These are phyloP conservation scores for Dothideomycetes sp. DNA, from an alignment of 2,329 filamentous ascomycete genomes.

Conservation along the genomic window DNA sequence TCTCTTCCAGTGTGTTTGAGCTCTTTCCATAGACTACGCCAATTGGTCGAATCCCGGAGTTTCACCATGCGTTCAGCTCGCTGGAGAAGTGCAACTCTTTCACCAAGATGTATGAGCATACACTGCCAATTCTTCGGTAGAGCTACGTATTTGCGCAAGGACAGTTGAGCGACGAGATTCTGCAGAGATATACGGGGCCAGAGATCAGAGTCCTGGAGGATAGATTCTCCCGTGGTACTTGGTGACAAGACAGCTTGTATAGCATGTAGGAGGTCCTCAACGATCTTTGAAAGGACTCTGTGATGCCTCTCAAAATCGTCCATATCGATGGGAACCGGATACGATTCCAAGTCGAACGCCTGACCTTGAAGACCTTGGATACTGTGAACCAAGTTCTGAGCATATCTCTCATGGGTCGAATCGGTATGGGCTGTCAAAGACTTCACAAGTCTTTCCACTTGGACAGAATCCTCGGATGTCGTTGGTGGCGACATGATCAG, in stretches of 20 bases:
- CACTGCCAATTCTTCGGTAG: background rate
- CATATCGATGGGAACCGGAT: background rate
- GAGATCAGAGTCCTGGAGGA: background rate
- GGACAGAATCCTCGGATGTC: background rate
- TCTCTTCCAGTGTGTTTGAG: conserved; percentile 43
- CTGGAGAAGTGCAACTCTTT: conserved; percentile 5
- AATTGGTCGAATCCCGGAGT: background rate
- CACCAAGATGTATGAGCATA: background rate
- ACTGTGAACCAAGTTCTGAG: background rate
- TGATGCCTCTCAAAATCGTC: background rate
- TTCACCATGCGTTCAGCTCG: conserved; percentile 2
- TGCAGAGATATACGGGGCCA: conserved; percentile 8
- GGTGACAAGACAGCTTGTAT: too few relatives aligned
- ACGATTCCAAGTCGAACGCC: background rate
- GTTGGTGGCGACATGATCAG: background rate
- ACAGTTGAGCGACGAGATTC: too few relatives aligned
- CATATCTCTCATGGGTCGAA: background rate
- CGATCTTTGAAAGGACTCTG: background rate
- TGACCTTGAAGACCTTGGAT: background rate
- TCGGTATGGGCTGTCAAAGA: background rate
- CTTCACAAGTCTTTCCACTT: background rate
- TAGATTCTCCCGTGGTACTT: too few relatives aligned
- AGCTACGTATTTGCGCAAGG: too few relatives aligned
- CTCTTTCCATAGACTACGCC: conserved; percentile 17
- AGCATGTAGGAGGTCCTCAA: background rate